Evolutionary conservation across 768 basidiomycete species (phyloP), one percentile per base, ranked within the genome.

Genomic region (Fibroporia radiculosa): DNA sequence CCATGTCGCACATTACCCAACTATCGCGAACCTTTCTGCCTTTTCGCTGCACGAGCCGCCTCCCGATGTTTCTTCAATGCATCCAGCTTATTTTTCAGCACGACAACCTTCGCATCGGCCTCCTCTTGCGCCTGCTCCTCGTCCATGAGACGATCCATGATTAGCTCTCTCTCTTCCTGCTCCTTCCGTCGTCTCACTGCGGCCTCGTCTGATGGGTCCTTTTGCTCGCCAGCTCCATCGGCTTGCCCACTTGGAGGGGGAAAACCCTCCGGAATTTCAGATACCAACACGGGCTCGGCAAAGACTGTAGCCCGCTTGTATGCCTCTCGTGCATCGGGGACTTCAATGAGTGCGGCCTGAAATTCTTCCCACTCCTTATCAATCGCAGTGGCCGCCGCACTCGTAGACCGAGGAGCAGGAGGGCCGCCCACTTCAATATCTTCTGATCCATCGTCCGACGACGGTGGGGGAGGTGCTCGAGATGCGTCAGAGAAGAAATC

Each of bases 81-180:
- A 44, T 82, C 84, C 26, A 91, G 55, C 53, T 72, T 73, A 35
- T 65, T 75, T 64, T 82, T 89, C 65, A 91, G 71, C 33, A 72
- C 53, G 7, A 60, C 58, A 8, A 89, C 87, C 42, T 77, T 78
- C 66, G 79, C 78, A 58, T 92, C 89, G 4, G 87, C 89, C 58
- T 91, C 88, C 58, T 92, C 89, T 66, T 92, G 89, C 25, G 81
- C 82, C 44, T 80, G 73, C 60, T 92, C 88, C 65, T 92, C 89
- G 24, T 90, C 88, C 60, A 89, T 47, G 37, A 91, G 62, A 44
- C 89, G 73, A 62, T 90, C 88, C 82, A 91, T 85, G 34, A 91
- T 90, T 48, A 90, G 63, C 53, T 91, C 87, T 39, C 77, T 71
- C 43, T 91, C 88, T 19, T 90, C 86, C 56, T 69, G 69, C 54